These are phyloP conservation scores for Pseudogymnoascus sp. DNA, from an alignment of 2,329 filamentous ascomycete species.

Conservation along the genomic window DNA sequence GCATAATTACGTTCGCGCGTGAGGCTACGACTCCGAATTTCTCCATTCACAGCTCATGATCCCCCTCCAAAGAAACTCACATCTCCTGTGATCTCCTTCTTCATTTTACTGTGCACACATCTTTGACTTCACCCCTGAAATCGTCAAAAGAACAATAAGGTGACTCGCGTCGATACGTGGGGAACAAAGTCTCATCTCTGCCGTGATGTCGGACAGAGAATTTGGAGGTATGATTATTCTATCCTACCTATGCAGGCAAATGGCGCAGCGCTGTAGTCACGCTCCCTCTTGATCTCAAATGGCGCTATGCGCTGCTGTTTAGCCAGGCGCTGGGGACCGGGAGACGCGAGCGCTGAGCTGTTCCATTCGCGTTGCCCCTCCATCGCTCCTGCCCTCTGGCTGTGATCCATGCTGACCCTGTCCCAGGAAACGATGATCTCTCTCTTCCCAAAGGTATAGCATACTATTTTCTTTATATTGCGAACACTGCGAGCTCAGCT, in stretches of 20 bases:
- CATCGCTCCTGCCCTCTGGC: background rate
- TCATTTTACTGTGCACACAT: background rate
- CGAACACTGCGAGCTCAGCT: background rate
- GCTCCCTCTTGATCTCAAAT: background rate
- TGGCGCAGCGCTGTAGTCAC: background rate
- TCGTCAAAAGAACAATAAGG: background rate
- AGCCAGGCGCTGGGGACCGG: too few species aligned
- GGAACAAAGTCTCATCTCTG: slow-evolving; percentile 7
- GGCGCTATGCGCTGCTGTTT: background rate
- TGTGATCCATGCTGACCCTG: background rate
- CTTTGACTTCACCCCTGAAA: background rate
- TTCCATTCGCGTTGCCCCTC: background rate
- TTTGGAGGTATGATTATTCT: slow-evolving; percentile 46
- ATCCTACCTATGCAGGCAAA: background rate
- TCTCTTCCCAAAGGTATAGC: slow-evolving; percentile 54
- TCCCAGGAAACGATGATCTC: slow-evolving; percentile 52
- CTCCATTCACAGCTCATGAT: background rate
- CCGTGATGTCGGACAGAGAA: slow-evolving; percentile 56
- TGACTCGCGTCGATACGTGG: slow-evolving; percentile 1
- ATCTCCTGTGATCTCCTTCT: background rate
- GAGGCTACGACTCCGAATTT: slow-evolving; percentile 4
- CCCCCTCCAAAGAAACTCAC: background rate
- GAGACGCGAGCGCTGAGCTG: background rate
- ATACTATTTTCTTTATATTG: slow-evolving; percentile 8
- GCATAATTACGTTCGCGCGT: slow-evolving; percentile 4